Evolutionary conservation across 306 rosid genomes (phyloP).

Genomic region (Fragaria iinumae): DNA sequence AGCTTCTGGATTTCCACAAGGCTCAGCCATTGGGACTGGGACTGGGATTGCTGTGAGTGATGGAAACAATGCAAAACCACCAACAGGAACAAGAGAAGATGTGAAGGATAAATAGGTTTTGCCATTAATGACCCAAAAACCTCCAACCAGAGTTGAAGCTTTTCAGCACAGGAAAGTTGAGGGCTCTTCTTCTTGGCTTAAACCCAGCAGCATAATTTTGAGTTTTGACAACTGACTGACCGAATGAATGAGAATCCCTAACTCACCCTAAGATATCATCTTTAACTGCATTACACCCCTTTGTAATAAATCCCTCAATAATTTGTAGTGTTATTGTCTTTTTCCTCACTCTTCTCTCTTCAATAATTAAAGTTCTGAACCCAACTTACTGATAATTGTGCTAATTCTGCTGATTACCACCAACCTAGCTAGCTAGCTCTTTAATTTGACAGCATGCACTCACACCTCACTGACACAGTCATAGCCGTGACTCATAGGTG

Average conservation of each 20-base stretch:
- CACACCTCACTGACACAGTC: not conserved
- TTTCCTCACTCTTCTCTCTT: not conserved
- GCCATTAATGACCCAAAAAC: constrained; percentile 27
- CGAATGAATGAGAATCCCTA: not conserved
- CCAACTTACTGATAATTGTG: not conserved
- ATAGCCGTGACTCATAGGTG: not conserved
- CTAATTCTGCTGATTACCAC: not conserved
- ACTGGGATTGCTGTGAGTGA: constrained; percentile 46
- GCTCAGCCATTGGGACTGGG: constrained; percentile 42
- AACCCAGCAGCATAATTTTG: not conserved
- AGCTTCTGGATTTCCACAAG: constrained; percentile 59
- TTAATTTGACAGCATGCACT: not conserved
- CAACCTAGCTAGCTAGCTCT: not conserved
- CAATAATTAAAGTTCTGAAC: constrained; percentile 5
- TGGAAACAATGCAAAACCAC: constrained; percentile 40
- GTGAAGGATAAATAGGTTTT: constrained; percentile 28
- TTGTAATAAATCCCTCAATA: not conserved
- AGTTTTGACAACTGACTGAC: not conserved
- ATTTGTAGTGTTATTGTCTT: not conserved
- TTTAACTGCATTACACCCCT: not conserved
- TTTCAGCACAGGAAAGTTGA: not conserved
- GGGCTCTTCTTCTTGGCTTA: not conserved
- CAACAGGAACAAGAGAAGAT: constrained; percentile 37
- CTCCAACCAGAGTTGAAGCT: not conserved
- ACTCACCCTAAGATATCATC: not conserved